A percentile compares a stretch with the other conserved stretches of the same genome.
Conservation (phyloP, 352 stramenopile genomes). For the Phytophthora europaea region DNA sequence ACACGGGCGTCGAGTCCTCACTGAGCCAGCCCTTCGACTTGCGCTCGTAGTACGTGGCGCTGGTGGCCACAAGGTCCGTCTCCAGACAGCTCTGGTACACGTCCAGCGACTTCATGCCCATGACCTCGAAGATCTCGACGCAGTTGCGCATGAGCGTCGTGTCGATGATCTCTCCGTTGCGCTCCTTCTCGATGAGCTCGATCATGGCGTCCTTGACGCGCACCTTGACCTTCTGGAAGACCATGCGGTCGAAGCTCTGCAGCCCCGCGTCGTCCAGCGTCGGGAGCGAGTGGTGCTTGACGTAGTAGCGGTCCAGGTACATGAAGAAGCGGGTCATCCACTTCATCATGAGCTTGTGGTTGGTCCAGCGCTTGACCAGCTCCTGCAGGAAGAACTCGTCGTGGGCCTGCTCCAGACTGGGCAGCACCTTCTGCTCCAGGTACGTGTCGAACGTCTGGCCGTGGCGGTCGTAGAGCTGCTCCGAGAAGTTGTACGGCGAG, state of each 20-base stretch:
- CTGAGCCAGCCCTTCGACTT: slow-evolving; percentile 98
- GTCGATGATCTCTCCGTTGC: slow-evolving; percentile 98
- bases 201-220: slow-evolving; percentile 94
- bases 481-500: slow-evolving; percentile 99
- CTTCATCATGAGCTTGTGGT: slow-evolving; percentile 99
- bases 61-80: slow-evolving; percentile 92
- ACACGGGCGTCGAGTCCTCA: slow-evolving; percentile 98
- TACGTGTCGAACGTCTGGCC: slow-evolving; percentile 92
- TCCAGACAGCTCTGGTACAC: slow-evolving; percentile 98
- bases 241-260: slow-evolving; percentile 85
- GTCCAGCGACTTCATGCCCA: slow-evolving; percentile 97
- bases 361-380: slow-evolving; percentile 97
- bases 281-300: slow-evolving; percentile 98
- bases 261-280: slow-evolving; percentile 94
- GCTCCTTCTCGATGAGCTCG: slow-evolving; percentile 97
- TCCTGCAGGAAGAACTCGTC: slow-evolving; percentile 98
- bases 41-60: slow-evolving; percentile 95
- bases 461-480: slow-evolving; percentile 98
- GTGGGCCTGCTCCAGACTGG: slow-evolving; percentile 87
- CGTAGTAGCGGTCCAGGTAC: slow-evolving; percentile 99
- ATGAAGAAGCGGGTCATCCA: slow-evolving; percentile 99
- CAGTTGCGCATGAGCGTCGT: slow-evolving; percentile 97
- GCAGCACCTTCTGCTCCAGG: slow-evolving; percentile 92
- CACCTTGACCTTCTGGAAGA: slow-evolving; percentile 88
- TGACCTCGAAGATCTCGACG: slow-evolving; percentile 98